Conservation (phyloP, 2,329 filamentous ascomycete genomes). For the Exophiala oligosperma region DNA sequence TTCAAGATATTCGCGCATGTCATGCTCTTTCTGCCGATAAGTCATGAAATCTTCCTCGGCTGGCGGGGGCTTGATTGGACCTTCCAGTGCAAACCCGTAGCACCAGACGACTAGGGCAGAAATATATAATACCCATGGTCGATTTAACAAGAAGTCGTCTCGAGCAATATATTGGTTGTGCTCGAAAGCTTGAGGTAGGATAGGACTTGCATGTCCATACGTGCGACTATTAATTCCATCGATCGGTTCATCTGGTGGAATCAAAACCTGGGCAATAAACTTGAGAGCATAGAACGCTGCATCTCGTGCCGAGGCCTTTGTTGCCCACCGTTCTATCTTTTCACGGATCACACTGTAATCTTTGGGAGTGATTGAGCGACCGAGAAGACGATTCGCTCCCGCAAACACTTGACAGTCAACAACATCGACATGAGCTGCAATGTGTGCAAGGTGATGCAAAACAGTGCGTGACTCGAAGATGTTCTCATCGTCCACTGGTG, state of each 20-base stretch:
- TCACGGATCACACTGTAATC: slow-evolving; percentile 78
- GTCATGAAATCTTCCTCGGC: slow-evolving; percentile 54
- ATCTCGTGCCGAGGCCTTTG: slow-evolving; percentile 81
- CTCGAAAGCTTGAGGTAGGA: slow-evolving; percentile 33
- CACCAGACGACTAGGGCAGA: slow-evolving; percentile 91
- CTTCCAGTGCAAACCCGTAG: slow-evolving; percentile 89
- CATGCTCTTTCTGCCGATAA: slow-evolving; percentile 65
- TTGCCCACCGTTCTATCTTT: slow-evolving; percentile 83
- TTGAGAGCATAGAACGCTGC: slow-evolving; percentile 90
- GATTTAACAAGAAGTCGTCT: slow-evolving; percentile 85
- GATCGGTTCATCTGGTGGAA: slow-evolving; percentile 49
- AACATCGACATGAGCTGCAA: slow-evolving; percentile 96
- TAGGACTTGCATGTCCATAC: slow-evolving; percentile 31
- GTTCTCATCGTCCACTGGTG: slow-evolving; percentile 59
- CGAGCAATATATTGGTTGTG: slow-evolving; percentile 70
- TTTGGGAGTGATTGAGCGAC: slow-evolving; percentile 76
- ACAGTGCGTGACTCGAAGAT: slow-evolving; percentile 88
- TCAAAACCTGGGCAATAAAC: slow-evolving; percentile 81
- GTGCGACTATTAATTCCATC: slow-evolving; percentile 40
- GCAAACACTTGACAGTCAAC: slow-evolving; percentile 98
- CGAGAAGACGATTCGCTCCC: slow-evolving; percentile 78
- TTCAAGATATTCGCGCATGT: slow-evolving; percentile 78
- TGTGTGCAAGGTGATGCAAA: slow-evolving; percentile 89
- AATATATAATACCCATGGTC: slow-evolving; percentile 95
- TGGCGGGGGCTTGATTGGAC: slow-evolving; percentile 59